Base-by-base conservation (phyloP, 768 basidiomycete species). In the Termitomyces sp. region DNA sequence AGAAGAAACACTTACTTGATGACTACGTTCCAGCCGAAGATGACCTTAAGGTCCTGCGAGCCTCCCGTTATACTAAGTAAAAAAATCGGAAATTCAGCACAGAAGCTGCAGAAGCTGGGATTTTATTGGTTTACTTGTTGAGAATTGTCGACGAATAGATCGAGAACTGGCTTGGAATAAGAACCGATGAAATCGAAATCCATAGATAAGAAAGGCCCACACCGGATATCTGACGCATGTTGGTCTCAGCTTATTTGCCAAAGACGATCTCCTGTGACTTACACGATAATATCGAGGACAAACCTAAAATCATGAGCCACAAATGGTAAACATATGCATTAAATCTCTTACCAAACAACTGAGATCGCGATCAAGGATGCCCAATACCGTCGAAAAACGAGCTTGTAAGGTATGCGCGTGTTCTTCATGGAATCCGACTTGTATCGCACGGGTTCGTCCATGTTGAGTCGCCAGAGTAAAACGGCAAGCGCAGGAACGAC, bases 301-400 rank as follows among this genome's bases (percentile, higher is more conserved):
- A 90, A 89, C 78, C 77, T 81, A 42, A 2, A 15, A 26, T 19
- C 1, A n/a, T 7, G 15, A 53, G n/a, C n/a, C n/a, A n/a, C n/a
- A n/a, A n/a, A n/a, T n/a, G 32, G 19, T 14, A 7, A 12, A n/a
- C 9, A 7, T 12, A 1, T 4, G 2, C 22, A n/a, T 21, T 34
- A 12, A 11, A 45, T n/a, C 15, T 9, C n/a, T 55, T 58, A 82
- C 92, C 93, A 95, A n/a, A 83, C 79, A 30, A 88, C 62, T 2
- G 83, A 87, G 50, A 96, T 81, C 0, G 89, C 92, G 8, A 76
- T 61, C 21, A 96, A 70, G 15, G 78, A 76, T 41, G 74, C 68
- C 75, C 94, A 90, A 66, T 98, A 97, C 32, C 89, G 81, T 63
- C 77, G 84, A 37, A 95, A 59, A 60, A 93, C 76, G n/a, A 96